Evolutionary conservation across 768 basidiomycete species (phyloP).

Genomic region (Amanita pallidorosea): DNA sequence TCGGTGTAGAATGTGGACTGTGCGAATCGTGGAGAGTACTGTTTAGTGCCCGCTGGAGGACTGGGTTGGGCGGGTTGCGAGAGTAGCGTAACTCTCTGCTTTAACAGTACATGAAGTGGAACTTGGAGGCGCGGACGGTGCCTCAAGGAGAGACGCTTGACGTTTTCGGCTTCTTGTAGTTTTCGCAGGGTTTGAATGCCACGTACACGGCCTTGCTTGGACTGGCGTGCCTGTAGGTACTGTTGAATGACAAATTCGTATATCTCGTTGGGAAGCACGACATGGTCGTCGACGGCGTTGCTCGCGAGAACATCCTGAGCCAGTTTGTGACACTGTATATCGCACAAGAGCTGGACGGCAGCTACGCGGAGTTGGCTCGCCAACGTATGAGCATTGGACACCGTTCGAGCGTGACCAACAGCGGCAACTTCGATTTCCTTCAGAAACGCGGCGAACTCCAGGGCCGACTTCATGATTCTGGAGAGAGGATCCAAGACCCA

Average conservation of each 20-base stretch:
- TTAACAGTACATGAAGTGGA: background rate
- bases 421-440: background rate
- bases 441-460: background rate
- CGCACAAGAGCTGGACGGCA: background rate
- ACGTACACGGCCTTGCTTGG: too few relatives aligned
- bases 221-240: background rate
- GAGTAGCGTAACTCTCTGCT: background rate
- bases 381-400: background rate
- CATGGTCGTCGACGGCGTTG: background rate
- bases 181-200: background rate
- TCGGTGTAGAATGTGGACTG: background rate
- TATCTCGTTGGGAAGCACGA: background rate
- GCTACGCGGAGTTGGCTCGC: slow-evolving; percentile 1
- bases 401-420: background rate
- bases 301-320: background rate
- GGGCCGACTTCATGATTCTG: background rate
- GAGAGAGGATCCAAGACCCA: slow-evolving; percentile 9
- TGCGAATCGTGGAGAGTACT: background rate
- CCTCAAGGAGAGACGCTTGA: background rate
- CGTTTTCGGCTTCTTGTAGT: background rate
- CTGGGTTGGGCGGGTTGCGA: too few relatives aligned
- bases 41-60: too few relatives aligned
- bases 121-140: background rate
- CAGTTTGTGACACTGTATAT: background rate
- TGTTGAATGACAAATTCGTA: background rate